Percentiles rank a stretch among this genome's conserved stretches.
Evolutionary conservation across 768 basidiomycete species (phyloP).

Genomic region (Calocybe indica): DNA sequence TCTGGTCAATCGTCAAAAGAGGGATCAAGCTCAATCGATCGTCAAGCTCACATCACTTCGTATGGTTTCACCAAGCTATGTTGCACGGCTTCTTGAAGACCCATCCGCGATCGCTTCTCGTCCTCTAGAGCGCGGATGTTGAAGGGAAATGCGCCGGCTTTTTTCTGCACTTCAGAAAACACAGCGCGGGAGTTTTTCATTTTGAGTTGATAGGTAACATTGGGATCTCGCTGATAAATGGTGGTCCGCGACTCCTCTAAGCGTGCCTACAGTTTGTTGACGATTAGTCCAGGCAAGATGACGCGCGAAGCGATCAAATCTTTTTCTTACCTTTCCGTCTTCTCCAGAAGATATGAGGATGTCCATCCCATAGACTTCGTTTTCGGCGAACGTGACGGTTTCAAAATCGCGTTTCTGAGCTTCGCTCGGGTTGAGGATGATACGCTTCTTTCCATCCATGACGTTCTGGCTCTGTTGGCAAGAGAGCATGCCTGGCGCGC

Average conservation of each 20-base stretch:
- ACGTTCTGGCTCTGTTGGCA: slow-evolving; percentile 93
- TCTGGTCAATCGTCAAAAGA: slow-evolving; percentile 26
- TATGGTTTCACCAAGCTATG: slow-evolving; percentile 93
- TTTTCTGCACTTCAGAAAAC: slow-evolving; percentile 96
- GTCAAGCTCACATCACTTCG: slow-evolving; percentile 74
- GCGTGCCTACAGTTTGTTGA: slow-evolving; percentile 59
- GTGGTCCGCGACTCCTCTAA: slow-evolving; percentile 86
- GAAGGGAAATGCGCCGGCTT: slow-evolving; percentile 97
- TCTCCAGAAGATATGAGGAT: slow-evolving; percentile 82
- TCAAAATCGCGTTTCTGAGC: slow-evolving; percentile 84
- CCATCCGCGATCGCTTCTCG: slow-evolving; percentile 93
- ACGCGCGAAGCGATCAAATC: neutral
- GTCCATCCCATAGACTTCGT: slow-evolving; percentile 94
- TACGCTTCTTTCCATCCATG: slow-evolving; percentile 94
- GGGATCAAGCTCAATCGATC: neutral
- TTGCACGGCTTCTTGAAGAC: slow-evolving; percentile 92
- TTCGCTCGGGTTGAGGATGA: slow-evolving; percentile 87
- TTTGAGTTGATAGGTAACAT: slow-evolving; percentile 91
- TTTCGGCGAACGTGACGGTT: slow-evolving; percentile 79
- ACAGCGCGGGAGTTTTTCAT: slow-evolving; percentile 96
- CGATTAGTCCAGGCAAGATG: neutral
- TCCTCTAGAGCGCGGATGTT: slow-evolving; percentile 92
- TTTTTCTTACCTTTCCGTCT: slow-evolving; percentile 74
- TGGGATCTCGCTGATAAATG: slow-evolving; percentile 85
- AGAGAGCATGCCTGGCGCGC: slow-evolving; percentile 76